Evolutionary conservation across 176 grass and related monocot species (phyloP).

Genomic region (Lolium perenne): DNA sequence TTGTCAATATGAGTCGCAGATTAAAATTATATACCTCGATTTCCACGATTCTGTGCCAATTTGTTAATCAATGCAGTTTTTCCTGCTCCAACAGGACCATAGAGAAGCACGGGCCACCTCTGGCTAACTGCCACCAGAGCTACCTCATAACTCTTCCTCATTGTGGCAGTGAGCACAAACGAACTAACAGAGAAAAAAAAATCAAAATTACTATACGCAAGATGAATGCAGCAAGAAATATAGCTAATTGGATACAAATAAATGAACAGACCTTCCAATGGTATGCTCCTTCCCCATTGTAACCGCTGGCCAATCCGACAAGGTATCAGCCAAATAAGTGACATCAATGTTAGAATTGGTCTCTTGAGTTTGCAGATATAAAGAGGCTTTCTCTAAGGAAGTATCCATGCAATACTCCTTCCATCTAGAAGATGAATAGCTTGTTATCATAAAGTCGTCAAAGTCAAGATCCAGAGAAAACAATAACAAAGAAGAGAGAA

Average conservation of each 20-base stretch:
- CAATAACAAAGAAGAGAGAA: slow-evolving; percentile 22
- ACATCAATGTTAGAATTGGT: slow-evolving; percentile 26
- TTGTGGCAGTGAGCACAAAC: slow-evolving; percentile 69
- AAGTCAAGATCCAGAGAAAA: slow-evolving; percentile 34
- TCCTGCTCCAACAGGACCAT: slow-evolving; percentile 87
- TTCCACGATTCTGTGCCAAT: slow-evolving; percentile 59
- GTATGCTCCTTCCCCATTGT: slow-evolving; percentile 31
- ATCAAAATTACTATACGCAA: slow-evolving; percentile 32
- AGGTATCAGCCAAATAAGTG: slow-evolving; percentile 58
- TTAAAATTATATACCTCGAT: slow-evolving; percentile 62
- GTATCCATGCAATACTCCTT: slow-evolving; percentile 83
- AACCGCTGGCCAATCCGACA: slow-evolving; percentile 44
- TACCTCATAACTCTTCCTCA: slow-evolving; percentile 82
- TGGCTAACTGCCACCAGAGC: slow-evolving; percentile 74
- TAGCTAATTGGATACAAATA: slow-evolving; percentile 14
- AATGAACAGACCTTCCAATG: slow-evolving; percentile 57
- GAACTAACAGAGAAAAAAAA: slow-evolving; percentile 48
- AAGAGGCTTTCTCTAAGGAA: slow-evolving; percentile 87
- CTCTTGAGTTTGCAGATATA: slow-evolving; percentile 62
- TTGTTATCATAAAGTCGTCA: neutral
- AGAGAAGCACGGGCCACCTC: slow-evolving; percentile 87
- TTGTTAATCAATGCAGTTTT: slow-evolving; percentile 90
- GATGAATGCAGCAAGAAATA: slow-evolving; percentile 11
- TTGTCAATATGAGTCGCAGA: slow-evolving; percentile 2
- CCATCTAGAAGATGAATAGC: slow-evolving; percentile 62